phyloP scores from a whole-genome alignment of 1,284 basidiomycete species.

The Schizophyllum commune region DNA sequence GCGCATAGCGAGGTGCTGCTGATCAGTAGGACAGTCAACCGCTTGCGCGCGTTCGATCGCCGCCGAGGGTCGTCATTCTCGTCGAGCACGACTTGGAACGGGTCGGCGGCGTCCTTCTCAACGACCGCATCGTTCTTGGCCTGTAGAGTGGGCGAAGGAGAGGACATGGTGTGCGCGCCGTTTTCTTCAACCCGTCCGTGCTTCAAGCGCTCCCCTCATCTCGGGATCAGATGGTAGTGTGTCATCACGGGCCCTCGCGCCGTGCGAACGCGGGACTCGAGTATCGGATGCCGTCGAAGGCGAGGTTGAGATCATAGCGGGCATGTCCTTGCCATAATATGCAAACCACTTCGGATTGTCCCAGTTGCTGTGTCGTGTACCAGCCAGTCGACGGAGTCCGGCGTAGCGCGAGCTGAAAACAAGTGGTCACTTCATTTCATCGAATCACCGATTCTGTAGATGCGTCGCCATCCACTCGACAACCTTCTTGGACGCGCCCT shows the following conservation, averaged over 20 bases:
- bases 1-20: conserved; percentile 51
- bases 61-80: neutral
- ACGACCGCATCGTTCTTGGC: neutral
- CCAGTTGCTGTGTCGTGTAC: conserved; percentile 29
- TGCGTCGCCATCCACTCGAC: conserved; percentile 43
- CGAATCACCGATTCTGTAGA: too few relatives aligned
- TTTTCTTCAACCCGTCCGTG: neutral
- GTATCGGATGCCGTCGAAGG: conserved; percentile 37
- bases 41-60: conserved; percentile 28
- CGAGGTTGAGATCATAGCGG: conserved; percentile 60
- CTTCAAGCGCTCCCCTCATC: neutral
- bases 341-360: conserved; percentile 42
- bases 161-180: neutral
- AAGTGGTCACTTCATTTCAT: too few relatives aligned
- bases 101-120: neutral
- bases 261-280: too few relatives aligned
- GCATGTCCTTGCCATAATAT: conserved; percentile 34
- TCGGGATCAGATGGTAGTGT: too few relatives aligned
- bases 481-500: conserved; percentile 48
- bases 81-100: neutral
- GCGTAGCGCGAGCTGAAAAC: too few relatives aligned
- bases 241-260: too few relatives aligned
- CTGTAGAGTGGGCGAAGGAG: neutral
- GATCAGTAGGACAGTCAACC: conserved; percentile 50
- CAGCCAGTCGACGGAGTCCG: too few relatives aligned